phyloP scores from a whole-genome alignment of 140 eudicot genomes.

The Senecio squalidus region DNA sequence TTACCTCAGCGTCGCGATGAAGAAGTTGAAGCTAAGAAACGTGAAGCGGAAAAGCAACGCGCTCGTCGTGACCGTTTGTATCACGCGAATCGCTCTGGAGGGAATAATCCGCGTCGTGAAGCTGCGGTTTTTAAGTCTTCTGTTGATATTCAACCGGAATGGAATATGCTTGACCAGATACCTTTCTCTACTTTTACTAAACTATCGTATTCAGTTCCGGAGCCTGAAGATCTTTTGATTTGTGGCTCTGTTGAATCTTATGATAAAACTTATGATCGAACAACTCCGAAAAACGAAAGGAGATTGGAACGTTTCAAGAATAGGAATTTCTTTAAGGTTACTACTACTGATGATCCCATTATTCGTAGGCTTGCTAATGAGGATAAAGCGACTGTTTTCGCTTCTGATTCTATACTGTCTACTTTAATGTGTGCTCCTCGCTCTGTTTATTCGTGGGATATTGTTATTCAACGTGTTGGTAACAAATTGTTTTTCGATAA shows the following conservation, averaged over 20 bases:
- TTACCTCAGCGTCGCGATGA: conserved; percentile 29
- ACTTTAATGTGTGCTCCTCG: conserved; percentile 26
- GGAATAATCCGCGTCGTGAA: conserved; percentile 27
- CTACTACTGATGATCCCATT: conserved; percentile 24
- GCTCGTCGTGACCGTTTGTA: conserved; percentile 25
- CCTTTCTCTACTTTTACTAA: conserved; percentile 24
- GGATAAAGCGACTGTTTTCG: conserved; percentile 24
- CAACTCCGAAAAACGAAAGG: conserved; percentile 19
- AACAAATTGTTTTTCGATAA: conserved; percentile 16
- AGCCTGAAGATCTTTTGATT: conserved; percentile 15
- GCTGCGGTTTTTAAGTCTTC: conserved; percentile 26
- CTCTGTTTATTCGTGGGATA: conserved; percentile 27
- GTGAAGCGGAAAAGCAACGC: conserved; percentile 29
- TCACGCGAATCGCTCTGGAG: conserved; percentile 23
- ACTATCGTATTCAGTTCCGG: conserved; percentile 17
- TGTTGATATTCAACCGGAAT: conserved; percentile 26
- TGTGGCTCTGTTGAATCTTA: conserved; percentile 19
- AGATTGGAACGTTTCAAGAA: conserved; percentile 24
- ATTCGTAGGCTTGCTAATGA: conserved; percentile 25
- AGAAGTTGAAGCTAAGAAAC: conserved; percentile 23
- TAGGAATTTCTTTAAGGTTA: conserved; percentile 23
- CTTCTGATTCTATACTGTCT: conserved; percentile 15
- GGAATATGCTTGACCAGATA: conserved; percentile 29
- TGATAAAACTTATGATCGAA: conserved; percentile 22
- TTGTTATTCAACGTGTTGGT: conserved; percentile 14